Conservation (phyloP, 2,329 filamentous ascomycete genomes). For the Bipolaris cookei region DNA sequence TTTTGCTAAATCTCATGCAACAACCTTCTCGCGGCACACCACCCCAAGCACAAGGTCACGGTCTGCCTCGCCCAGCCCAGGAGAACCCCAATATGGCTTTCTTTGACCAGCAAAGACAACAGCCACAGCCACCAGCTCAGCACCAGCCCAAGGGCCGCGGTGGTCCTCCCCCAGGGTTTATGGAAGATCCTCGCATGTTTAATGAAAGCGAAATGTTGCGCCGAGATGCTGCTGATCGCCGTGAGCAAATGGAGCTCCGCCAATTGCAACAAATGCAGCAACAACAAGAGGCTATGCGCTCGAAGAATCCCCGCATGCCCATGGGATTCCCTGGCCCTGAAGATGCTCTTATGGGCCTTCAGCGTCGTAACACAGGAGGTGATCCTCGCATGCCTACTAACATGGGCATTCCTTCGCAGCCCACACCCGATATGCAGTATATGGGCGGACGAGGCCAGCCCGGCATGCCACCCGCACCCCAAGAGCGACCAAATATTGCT, state of each 20-base stretch:
- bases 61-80: constrained; percentile 44
- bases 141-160: constrained; percentile 44
- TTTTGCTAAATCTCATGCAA: constrained; percentile 84
- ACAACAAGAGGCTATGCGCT: constrained; percentile 46
- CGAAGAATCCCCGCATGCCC: constrained; percentile 40
- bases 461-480: constrained; percentile 46
- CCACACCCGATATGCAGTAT: constrained; percentile 44
- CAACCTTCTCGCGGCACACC: constrained; percentile 52
- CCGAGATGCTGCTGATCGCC: constrained; percentile 40
- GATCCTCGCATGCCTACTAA: constrained; percentile 48
- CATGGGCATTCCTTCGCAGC: constrained; percentile 52
- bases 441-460: constrained; percentile 43
- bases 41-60: constrained; percentile 42
- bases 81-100: constrained; percentile 43
- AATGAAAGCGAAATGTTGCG: constrained; percentile 43
- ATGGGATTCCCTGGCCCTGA: constrained; percentile 45
- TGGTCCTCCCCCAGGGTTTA: constrained; percentile 47
- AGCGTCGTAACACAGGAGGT: constrained; percentile 48
- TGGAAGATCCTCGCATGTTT: constrained; percentile 46
- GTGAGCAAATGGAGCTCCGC: constrained; percentile 38
- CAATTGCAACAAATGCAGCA: constrained; percentile 42
- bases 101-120: constrained; percentile 43
- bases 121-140: constrained; percentile 40
- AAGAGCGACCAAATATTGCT: constrained; percentile 46
- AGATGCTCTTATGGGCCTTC: constrained; percentile 41